These are phyloP conservation scores for Eucalyptus guilfoylei DNA, from an alignment of 345 rosid genomes.

Conservation along the genomic window DNA sequence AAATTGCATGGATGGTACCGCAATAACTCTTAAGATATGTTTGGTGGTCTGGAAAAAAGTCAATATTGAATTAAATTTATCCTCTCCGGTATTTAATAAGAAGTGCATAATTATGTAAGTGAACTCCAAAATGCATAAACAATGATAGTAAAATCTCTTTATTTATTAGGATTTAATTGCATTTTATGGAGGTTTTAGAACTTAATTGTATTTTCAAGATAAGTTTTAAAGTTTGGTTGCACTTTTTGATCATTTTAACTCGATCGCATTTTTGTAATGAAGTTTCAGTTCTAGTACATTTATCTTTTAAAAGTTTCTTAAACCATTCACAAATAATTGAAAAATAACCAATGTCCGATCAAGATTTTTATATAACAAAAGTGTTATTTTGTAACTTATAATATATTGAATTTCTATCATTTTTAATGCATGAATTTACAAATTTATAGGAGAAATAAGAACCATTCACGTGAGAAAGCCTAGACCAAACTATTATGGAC, in stretches of 20 bases:
- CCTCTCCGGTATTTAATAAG: rapidly evolving
- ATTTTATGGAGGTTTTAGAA: rapidly evolving
- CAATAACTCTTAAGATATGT: background rate
- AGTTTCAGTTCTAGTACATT: rapidly evolving
- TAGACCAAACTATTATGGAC: rapidly evolving
- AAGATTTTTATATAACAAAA: rapidly evolving
- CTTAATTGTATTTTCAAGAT: rapidly evolving
- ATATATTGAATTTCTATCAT: too few relatives aligned
- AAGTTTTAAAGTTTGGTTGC: rapidly evolving
- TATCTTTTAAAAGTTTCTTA: too few relatives aligned
- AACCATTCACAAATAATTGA: background rate
- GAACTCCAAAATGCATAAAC: too few relatives aligned
- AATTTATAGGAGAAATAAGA: background rate
- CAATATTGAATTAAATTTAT: background rate
- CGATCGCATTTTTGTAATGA: rapidly evolving
- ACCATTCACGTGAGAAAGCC: rapidly evolving
- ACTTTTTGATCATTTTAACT: too few relatives aligned
- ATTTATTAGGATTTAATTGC: too few relatives aligned
- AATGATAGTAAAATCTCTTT: too few relatives aligned
- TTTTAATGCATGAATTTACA: too few relatives aligned
- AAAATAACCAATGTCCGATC: rapidly evolving
- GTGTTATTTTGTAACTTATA: too few relatives aligned
- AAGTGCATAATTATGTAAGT: too few relatives aligned
- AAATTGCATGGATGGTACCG: background rate
- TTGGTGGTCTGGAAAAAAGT: background rate